A percentile compares a stretch with the other conserved stretches of the same genome.
phyloP scores from a whole-genome alignment of 805 yeast species.

The Kluyveromyces siamensis region DNA sequence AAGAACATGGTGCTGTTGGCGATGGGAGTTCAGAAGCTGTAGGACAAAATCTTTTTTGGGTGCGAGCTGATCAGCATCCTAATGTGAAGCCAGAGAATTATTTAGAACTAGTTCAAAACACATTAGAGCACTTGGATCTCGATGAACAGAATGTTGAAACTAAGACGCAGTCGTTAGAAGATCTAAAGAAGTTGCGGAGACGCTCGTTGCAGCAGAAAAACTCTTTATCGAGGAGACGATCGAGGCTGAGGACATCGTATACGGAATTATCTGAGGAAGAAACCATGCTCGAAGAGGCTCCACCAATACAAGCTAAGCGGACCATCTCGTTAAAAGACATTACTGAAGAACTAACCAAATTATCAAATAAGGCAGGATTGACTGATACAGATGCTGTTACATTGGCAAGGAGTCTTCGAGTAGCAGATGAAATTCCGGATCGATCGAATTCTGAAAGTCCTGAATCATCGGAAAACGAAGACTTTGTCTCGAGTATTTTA shows the following conservation, averaged over 20 bases:
- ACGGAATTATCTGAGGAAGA: constrained; percentile 24
- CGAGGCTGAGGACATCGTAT: constrained; percentile 25
- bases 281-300: constrained; percentile 10
- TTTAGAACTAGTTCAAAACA: constrained; percentile 50
- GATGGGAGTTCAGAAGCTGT: constrained; percentile 3
- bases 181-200: neutral
- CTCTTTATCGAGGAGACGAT: constrained; percentile 27
- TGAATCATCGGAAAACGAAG: constrained; percentile 8
- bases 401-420: constrained; percentile 68
- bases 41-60: constrained; percentile 68
- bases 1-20: neutral
- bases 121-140: constrained; percentile 24
- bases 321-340: constrained; percentile 59
- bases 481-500: constrained; percentile 25
- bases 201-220: constrained; percentile 7
- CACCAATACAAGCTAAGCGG: neutral
- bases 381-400: constrained; percentile 76
- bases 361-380: constrained; percentile 70
- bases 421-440: constrained; percentile 49
- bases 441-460: constrained; percentile 3
- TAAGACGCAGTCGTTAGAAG: constrained; percentile 12
- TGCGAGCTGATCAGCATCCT: constrained; percentile 91
- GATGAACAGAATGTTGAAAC: constrained; percentile 11
- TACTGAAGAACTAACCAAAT: constrained; percentile 63
- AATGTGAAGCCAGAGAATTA: constrained; percentile 89